A percentile compares a stretch with the other conserved stretches of the same genome.
These are phyloP conservation scores for Zea luxurians DNA, from an alignment of 176 grass and related monocot species.

Conservation along the genomic window DNA sequence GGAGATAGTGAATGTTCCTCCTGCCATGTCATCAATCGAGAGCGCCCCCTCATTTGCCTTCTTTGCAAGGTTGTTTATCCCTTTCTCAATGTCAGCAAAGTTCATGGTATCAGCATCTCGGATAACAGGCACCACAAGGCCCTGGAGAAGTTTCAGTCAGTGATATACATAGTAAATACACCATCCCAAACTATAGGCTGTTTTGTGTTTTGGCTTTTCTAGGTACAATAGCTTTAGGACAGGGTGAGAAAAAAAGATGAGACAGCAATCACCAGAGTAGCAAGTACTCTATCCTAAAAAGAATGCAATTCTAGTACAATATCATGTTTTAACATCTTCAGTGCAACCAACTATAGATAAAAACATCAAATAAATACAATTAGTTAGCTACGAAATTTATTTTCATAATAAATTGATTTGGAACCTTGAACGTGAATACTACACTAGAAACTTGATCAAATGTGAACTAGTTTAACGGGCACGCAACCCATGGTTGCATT, in stretches of 20 bases:
- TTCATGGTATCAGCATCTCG: conserved; percentile 75
- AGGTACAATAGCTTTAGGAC: background rate
- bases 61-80: conserved; percentile 72
- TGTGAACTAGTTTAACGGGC: too few species aligned
- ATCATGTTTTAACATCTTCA: too few species aligned
- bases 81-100: conserved; percentile 85
- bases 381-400: too few species aligned
- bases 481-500: too few species aligned
- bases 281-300: background rate
- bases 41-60: conserved; percentile 77
- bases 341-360: too few species aligned
- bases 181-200: background rate
- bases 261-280: background rate
- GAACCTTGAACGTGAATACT: too few species aligned
- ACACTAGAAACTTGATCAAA: too few species aligned
- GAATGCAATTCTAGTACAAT: too few species aligned
- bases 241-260: background rate
- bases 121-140: conserved; percentile 80
- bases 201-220: background rate
- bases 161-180: background rate
- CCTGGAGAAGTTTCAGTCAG: conserved; percentile 40
- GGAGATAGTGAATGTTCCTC: conserved; percentile 86
- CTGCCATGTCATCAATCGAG: conserved; percentile 92
- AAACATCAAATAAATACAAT: too few species aligned
- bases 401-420: too few species aligned